These are phyloP conservation scores for Rutstroemia sp. DNA, from an alignment of 2,329 filamentous ascomycete genomes.

Conservation along the genomic window DNA sequence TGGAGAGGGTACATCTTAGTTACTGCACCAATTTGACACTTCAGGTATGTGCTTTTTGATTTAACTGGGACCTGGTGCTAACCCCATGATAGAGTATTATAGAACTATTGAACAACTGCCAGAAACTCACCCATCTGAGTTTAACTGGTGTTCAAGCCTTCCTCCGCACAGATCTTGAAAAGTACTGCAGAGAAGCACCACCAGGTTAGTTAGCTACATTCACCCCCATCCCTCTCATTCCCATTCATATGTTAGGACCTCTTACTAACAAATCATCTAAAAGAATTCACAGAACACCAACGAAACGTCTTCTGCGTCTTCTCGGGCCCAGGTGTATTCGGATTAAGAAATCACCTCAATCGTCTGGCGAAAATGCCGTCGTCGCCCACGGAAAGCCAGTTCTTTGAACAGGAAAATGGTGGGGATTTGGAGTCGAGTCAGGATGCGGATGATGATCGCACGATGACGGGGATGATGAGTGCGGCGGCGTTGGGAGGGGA, in stretches of 20 bases:
- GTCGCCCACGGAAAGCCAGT: conserved; percentile 62
- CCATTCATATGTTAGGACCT: not conserved
- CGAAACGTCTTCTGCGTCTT: conserved; percentile 97
- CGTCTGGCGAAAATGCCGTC: conserved; percentile 73
- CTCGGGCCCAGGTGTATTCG: conserved; percentile 74
- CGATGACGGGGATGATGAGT: conserved; percentile 6
- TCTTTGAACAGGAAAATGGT: too few relatives aligned
- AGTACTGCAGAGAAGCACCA: conserved; percentile 81
- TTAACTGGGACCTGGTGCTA: conserved; percentile 19
- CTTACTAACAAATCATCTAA: conserved; percentile 1
- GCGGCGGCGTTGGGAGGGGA: not conserved
- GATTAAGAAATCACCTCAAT: conserved; percentile 74
- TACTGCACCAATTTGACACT: conserved; percentile 85
- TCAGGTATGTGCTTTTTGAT: conserved; percentile 46
- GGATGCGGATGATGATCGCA: conserved; percentile 12
- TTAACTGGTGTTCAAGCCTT: conserved; percentile 92
- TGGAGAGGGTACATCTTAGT: conserved; percentile 92
- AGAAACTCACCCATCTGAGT: conserved; percentile 86
- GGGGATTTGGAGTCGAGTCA: not conserved
- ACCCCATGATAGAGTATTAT: conserved; percentile 67
- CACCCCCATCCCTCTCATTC: too few relatives aligned
- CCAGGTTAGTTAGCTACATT: conserved; percentile 41
- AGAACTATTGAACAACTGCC: conserved; percentile 80
- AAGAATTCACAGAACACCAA: conserved; percentile 93
- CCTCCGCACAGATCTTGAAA: conserved; percentile 72